Base-by-base conservation (phyloP, 2,329 filamentous ascomycete species). In the Balansia obtecta region DNA sequence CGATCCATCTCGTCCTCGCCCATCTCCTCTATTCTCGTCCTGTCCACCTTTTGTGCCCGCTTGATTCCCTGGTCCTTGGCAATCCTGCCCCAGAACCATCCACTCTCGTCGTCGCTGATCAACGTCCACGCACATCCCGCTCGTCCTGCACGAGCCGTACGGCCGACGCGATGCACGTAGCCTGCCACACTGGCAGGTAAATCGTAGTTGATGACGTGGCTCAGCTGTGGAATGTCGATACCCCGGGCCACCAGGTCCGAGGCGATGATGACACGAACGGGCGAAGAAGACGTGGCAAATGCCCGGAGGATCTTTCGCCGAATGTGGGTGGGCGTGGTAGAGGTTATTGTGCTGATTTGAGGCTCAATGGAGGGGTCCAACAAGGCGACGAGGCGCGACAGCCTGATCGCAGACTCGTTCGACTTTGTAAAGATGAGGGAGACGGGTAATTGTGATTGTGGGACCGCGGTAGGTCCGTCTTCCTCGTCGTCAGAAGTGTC, bases 171-270 rank as follows among this genome's bases (percentile, higher is more conserved):
- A 65, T 97, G 93, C 4, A 97, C 82, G 60, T 97, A 97, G 22
- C 82, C 85, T 6, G 85, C 85, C 34, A 89, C 71, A 60, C 84
- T 90, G 4, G 81, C 77, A 0, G 91, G 91, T 48, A 96, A 76
- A 64, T 96, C 91, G 71, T 97, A 97, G 69, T 95, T 96, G 67
- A 97, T 73, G 45, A 97, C 88, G 61, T 95, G 86, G 37, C 83
- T 82, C 45, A 97, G 77, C 45, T 79, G 76, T 1, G 81, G 79
- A 12, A 95, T 75, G 65, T 97, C 91, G 27, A 97, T 81, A 60
- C 91, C 93, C 55, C 91, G 86, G 2, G 89, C 88, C 1, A 93
- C 88, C n/a, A 94, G 84, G 63, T 97, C 91, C 0, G 93, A 95
- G 1, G 90, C 89, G 44, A 97, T 83, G 42, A 97, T 79, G 45